A percentile compares a stretch with the other conserved stretches of the same genome.
Conservation (phyloP, 2,329 filamentous ascomycete species). For the Arthrocladium fulminans region DNA sequence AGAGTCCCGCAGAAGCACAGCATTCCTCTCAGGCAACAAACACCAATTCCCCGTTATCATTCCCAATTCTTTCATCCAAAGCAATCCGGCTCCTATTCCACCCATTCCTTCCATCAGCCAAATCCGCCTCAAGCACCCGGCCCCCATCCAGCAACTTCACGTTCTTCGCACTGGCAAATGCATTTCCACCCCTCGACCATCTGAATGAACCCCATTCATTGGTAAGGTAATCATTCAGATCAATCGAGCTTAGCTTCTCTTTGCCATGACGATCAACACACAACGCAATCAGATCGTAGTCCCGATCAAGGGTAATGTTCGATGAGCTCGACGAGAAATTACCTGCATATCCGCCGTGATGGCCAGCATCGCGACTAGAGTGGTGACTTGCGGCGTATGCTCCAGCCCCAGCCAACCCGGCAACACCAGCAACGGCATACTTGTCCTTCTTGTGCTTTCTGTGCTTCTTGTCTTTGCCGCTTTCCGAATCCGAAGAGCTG, state of each 20-base stretch:
- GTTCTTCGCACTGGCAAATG: slow-evolving; percentile 28
- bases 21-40: slow-evolving; percentile 13
- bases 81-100: slow-evolving; percentile 24
- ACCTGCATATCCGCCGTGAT: slow-evolving; percentile 20
- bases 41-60: slow-evolving; percentile 30
- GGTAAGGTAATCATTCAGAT: slow-evolving; percentile 31
- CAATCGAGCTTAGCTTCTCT: slow-evolving; percentile 26
- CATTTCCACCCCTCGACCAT: slow-evolving; percentile 30
- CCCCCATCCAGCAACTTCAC: slow-evolving; percentile 16
- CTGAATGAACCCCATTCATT: slow-evolving; percentile 30
- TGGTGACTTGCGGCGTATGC: slow-evolving; percentile 11
- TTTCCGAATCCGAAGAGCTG: slow-evolving; percentile 14
- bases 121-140: slow-evolving; percentile 19
- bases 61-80: slow-evolving; percentile 33
- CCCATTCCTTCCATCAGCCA: slow-evolving; percentile 17
- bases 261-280: slow-evolving; percentile 28
- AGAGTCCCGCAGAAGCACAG: neutral
- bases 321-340: slow-evolving; percentile 31
- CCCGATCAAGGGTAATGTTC: slow-evolving; percentile 29
- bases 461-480: slow-evolving; percentile 15
- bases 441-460: slow-evolving; percentile 15
- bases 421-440: slow-evolving; percentile 11
- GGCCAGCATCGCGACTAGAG: neutral
- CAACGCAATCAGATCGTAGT: slow-evolving; percentile 31
- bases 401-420: slow-evolving; percentile 6